These are phyloP conservation scores for Salvia sclarea DNA, from an alignment of 305 asterid species.

Conservation along the genomic window DNA sequence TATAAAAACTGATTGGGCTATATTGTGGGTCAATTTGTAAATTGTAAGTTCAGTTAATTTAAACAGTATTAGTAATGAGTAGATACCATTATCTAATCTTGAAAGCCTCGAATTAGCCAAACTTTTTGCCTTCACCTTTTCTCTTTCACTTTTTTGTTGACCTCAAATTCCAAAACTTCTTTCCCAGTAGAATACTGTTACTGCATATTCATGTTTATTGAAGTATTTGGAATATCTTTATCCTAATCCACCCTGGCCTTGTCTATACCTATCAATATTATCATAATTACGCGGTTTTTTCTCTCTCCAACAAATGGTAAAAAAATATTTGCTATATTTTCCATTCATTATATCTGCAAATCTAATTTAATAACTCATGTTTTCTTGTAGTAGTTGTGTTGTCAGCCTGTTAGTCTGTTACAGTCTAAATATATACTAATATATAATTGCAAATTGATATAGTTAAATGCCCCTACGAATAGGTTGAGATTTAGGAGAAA, in stretches of 20 bases:
- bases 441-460: slow-evolving; percentile 3
- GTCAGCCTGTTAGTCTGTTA: slow-evolving; percentile 26
- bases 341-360: not conserved
- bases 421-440: not conserved
- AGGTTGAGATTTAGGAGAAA: not conserved
- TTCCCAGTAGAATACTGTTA: slow-evolving; percentile 22
- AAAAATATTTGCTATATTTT: not conserved
- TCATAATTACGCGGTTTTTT: not conserved
- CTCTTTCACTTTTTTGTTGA: slow-evolving; percentile 51
- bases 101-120: slow-evolving; percentile 36
- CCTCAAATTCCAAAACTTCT: slow-evolving; percentile 40
- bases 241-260: slow-evolving; percentile 20
- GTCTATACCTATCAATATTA: slow-evolving; percentile 4
- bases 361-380: not conserved
- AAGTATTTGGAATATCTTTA: slow-evolving; percentile 32
- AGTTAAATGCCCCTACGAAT: not conserved
- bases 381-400: slow-evolving; percentile 20
- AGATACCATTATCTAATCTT: slow-evolving; percentile 12
- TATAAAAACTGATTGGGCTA: not conserved
- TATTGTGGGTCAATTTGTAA: not conserved
- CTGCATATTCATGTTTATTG: slow-evolving; percentile 28
- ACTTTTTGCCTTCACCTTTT: slow-evolving; percentile 43
- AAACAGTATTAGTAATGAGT: not conserved
- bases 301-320: slow-evolving; percentile 11
- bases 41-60: not conserved